Base-by-base conservation (phyloP, 2,329 filamentous ascomycete species). In the Hypoxylon sp. region DNA sequence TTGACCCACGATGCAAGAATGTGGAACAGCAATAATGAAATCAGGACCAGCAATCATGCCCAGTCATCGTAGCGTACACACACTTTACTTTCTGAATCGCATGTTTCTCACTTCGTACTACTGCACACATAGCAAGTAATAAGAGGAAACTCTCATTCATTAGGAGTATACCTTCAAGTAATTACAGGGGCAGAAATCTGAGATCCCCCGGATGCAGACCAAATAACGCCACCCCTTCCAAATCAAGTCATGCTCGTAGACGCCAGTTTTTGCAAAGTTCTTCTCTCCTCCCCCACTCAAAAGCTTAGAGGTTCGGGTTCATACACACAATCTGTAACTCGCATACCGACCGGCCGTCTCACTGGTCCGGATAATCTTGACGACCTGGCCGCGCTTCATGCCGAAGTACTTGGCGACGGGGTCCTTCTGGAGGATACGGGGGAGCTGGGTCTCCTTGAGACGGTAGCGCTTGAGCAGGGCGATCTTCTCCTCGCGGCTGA, bases 261-360 rank as follows among this genome's bases (percentile, higher is more conserved):
- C 66, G 66, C 66, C 66, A 45, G 52, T 19, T 45, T 50, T 63
- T 59, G 60, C 55, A 67, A 61, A 39, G 45, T 27, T 16, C 16
- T 45, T 53, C 19, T 47, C 21, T n/a, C 25, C 25, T n/a, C 25
- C 27, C 39, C 34, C 27, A 29, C 43, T 43, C 14, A 8, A n/a
- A 32, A 16, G 32, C 25, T 19, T 37, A n/a, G 7, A 14, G 7
- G 7, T 48, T 34, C 25, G 29, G 27, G 12, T n/a, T 81, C 79
- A 90, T 71, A 90, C 88, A 71, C 87, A 90, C 59, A 90, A 76
- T 74, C 95, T 85, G 81, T 99, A 99, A 87, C 93, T 97, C 51
- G 96, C 96, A 81, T 99, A 99, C 56, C 96, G 87, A 67, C 96
- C 96, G 12, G 96, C 96, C 60, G 96, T 99, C 85, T 98, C 96